Percentiles rank a stretch among this genome's conserved stretches.
Evolutionary conservation across 768 basidiomycete genomes (phyloP).

Genomic region (Clathrus columnatus): DNA sequence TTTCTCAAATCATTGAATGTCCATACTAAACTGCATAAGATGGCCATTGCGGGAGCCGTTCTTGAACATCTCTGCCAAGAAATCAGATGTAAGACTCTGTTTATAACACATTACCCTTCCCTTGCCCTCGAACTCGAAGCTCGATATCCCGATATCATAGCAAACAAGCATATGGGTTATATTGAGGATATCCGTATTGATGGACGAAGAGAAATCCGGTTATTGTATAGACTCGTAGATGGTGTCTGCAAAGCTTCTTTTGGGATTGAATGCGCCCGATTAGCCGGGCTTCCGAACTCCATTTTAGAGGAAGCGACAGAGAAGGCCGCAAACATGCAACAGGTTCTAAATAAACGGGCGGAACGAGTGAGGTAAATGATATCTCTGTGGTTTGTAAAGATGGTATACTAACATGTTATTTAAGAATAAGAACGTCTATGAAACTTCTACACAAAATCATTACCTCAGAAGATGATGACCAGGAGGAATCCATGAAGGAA

Average conservation of each 20-base stretch:
- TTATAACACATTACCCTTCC: constrained; percentile 92
- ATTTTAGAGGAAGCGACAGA: constrained; percentile 53
- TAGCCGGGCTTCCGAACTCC: constrained; percentile 71
- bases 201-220: constrained; percentile 73
- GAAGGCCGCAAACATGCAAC: constrained; percentile 46
- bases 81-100: constrained; percentile 65
- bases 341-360: not conserved
- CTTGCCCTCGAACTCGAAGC: constrained; percentile 62
- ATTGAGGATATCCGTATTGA: constrained; percentile 58
- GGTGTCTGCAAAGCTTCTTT: constrained; percentile 79
- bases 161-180: constrained; percentile 86
- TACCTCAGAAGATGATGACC: not conserved
- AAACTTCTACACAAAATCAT: not conserved
- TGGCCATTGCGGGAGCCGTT: constrained; percentile 82
- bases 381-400: not conserved
- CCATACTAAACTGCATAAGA: constrained; percentile 31
- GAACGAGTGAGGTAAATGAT: not conserved
- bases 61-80: constrained; percentile 57
- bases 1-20: not conserved
- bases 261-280: constrained; percentile 84
- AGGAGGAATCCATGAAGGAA: not conserved
- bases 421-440: not conserved
- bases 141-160: constrained; percentile 48
- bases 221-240: constrained; percentile 66
- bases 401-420: not conserved